A percentile compares a stretch with the other conserved stretches of the same genome.
phyloP scores from a whole-genome alignment of 768 basidiomycete species.

The Leccinum longicurvipes region DNA sequence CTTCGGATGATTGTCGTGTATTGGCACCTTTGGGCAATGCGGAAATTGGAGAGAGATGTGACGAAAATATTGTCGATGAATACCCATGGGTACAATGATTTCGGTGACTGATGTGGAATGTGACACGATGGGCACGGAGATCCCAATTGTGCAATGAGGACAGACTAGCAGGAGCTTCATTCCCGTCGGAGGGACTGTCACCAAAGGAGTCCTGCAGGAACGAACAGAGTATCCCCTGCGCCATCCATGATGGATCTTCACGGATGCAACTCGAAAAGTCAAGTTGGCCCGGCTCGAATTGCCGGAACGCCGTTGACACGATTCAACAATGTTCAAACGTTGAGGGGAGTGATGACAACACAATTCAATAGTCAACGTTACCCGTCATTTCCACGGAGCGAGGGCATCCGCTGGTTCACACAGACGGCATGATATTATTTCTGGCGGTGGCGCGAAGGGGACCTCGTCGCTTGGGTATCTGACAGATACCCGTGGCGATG shows the following conservation, averaged over 20 bases:
- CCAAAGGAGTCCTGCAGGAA: background rate
- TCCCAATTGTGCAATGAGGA: conserved; percentile 6
- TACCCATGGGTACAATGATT: background rate
- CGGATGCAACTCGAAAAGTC: background rate
- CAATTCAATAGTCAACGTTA: conserved; percentile 1
- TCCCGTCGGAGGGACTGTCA: conserved; percentile 10
- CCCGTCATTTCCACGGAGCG: background rate
- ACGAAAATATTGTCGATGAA: background rate
- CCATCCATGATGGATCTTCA: background rate
- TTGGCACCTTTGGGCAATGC: conserved; percentile 1
- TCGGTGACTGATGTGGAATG: background rate
- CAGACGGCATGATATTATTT: background rate
- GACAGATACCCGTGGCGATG: background rate
- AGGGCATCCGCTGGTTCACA: background rate
- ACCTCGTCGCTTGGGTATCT: background rate
- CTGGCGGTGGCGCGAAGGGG: background rate
- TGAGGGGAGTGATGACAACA: background rate
- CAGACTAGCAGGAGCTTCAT: conserved; percentile 6
- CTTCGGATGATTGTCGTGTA: conserved; percentile 7
- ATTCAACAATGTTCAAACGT: background rate
- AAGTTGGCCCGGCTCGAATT: background rate
- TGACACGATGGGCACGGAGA: conserved; percentile 15
- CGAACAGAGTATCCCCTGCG: background rate
- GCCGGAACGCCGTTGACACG: background rate
- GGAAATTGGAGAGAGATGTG: conserved; percentile 11